Evolutionary conservation across 1,284 basidiomycete species (phyloP), one percentile per base, ranked within the genome.

Genomic region (Boletellus sp.): DNA sequence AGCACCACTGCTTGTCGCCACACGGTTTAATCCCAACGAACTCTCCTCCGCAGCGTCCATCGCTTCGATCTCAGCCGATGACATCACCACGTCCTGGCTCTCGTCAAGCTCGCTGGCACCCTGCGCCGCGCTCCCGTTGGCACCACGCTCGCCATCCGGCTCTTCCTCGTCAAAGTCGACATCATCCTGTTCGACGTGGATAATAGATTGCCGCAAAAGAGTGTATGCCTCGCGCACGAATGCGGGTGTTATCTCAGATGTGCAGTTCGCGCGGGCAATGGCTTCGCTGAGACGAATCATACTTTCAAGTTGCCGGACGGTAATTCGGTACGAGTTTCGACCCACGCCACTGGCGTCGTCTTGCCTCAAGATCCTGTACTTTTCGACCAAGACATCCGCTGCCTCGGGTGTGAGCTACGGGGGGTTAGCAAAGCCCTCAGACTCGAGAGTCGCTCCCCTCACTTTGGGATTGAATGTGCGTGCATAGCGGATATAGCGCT

Each of bases 161-260:
- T 94, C 93, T 65, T 97, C 94, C 57, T 97, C 93, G 64, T 98
- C 96, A 65, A 99, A 92, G 67, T 95, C 93, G 65, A 99, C 89
- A 63, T 99, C 96, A 66, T 99, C 97, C 71, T 98, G 94, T 69
- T 99, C 97, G 58, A 99, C 96, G 65, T 99, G 97, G 63, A 99
- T 98, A 72, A 99, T 99, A 3, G 95, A 98, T 70, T 98, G 94
- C 35, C 91, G 85, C 19, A 99, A 77, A 13, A 99, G 85, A 26
- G 84, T 86, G 72, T 93, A 98, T 2, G 97, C 96, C 72, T 99
- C 97, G 28, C 92, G 84, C 16, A 99, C 97, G 66, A 97, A 97
- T 1, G 82, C 86, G 1, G 95, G 94, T 0, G 83, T 89, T 59
- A 97, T 97, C 87, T 96, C 92, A 26, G 86, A 79, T 18, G 90